Conservation (phyloP, 164 flowering plant genomes). For the Pachysandra terminalis region DNA sequence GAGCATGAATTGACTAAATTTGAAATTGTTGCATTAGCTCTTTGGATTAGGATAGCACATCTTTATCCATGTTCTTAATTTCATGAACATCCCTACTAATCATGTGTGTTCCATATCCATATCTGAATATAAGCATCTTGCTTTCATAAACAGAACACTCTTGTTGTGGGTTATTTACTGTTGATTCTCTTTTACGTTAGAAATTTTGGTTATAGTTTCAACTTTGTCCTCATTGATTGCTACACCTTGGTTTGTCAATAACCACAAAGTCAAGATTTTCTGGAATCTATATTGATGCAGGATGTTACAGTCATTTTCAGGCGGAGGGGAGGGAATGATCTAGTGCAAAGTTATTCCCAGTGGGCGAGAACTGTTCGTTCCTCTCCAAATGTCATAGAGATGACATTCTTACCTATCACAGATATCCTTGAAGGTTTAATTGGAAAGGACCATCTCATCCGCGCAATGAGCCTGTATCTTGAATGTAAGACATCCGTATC, state of each 20-base stretch:
- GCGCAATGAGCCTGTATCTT: constrained; percentile 66
- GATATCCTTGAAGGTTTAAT: constrained; percentile 56
- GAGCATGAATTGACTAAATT: too few species aligned
- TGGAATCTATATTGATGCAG: constrained; percentile 34
- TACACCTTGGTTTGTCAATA: constrained; percentile 4
- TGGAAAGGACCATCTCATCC: constrained; percentile 57
- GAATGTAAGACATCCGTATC: constrained; percentile 47
- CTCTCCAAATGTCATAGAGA: constrained; percentile 76
- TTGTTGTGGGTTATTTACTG: too few species aligned
- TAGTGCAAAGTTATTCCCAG: constrained; percentile 54
- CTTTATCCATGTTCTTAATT: too few species aligned
- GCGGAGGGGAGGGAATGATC: constrained; percentile 86
- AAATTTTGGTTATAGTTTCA: too few species aligned
- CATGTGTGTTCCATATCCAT: too few species aligned
- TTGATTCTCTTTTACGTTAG: too few species aligned
- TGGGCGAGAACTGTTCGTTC: constrained; percentile 63
- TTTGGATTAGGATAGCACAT: too few species aligned
- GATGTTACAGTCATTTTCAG: constrained; percentile 80
- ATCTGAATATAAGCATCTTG: background rate
- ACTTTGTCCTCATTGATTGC: constrained; percentile 7
- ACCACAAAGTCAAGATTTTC: constrained; percentile 5
- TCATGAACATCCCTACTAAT: too few species aligned
- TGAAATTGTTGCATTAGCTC: too few species aligned
- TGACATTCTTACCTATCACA: constrained; percentile 66
- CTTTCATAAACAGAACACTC: background rate